These are phyloP conservation scores for Dillenia turbinata DNA, from an alignment of 164 flowering plant species.

Conservation along the genomic window DNA sequence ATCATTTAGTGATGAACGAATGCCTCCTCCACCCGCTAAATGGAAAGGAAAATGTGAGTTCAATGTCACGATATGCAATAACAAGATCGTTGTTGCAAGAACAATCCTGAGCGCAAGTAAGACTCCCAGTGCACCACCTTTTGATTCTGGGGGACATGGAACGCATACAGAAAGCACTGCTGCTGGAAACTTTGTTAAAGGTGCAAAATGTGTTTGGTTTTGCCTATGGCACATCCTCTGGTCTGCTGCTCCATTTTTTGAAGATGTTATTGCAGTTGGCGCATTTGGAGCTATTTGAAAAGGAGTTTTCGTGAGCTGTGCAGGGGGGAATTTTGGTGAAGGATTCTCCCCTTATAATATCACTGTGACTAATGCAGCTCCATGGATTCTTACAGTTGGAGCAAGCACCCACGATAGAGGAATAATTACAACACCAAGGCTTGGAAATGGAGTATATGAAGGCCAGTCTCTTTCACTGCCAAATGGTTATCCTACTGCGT, in stretches of 20 bases:
- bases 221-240: conserved; percentile 10
- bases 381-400: conserved; percentile 14
- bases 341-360: background rate
- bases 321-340: conserved; percentile 1
- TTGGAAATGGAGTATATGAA: conserved; percentile 2
- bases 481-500: too few relatives aligned
- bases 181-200: conserved; percentile 7
- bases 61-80: background rate
- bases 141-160: conserved; percentile 3
- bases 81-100: conserved; percentile 1
- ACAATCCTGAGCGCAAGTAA: background rate
- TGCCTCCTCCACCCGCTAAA: background rate
- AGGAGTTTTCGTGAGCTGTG: conserved; percentile 4
- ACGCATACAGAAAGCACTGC: conserved; percentile 8
- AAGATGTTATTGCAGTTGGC: background rate
- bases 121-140: background rate
- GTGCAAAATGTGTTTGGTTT: background rate
- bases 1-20: too few relatives aligned
- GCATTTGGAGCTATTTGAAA: background rate
- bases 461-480: conserved; percentile 3
- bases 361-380: conserved; percentile 2
- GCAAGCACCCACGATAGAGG: conserved; percentile 9
- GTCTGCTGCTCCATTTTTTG: background rate
- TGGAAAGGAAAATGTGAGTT: conserved; percentile 9
- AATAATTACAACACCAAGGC: background rate